Evolutionary conservation across 2,329 filamentous ascomycete species (phyloP), one percentile per base, ranked within the genome.

Genomic region (Blumeria graminis): DNA sequence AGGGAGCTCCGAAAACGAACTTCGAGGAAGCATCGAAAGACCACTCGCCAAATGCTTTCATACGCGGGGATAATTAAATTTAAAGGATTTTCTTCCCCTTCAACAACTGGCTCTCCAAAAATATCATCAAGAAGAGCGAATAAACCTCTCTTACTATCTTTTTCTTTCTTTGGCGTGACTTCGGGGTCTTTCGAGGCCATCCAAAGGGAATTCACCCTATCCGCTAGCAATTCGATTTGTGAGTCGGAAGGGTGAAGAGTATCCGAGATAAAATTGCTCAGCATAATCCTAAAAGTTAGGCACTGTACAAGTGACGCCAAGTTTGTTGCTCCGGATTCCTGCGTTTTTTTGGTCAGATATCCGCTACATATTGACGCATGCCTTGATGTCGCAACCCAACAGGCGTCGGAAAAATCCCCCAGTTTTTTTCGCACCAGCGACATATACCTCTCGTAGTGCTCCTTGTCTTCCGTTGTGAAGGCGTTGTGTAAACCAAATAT

Each of bases 401-500:
- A 51, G 6, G 6, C 7, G 32, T 1, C 35, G 28, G 34, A 56
- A 16, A 32, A 14, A 13, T 0, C 22, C 33, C 57, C 55, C 57
- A 11, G 55, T 39, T 1, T 51, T 4, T 6, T 58, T 39, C 9
- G 14, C 28, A 43, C 48, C 56, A 8, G 50, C 18, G 11, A 57
- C 54, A 57, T 33, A 46, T 57, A 58, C 11, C 22, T 10, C 51
- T 45, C 22, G 41, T 60, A 52, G 14, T 51, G 43, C 1, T 13
- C 8, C 10, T 14, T 9, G 34, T 58, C 28, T 3, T 36, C 55
- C 3, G 61, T 61, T 3, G 60, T 62, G 32, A 62, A 61, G 1
- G 60, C 57, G 38, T 62, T 61, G 1, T 58, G 41, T 8, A 61
- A 61, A 1, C 58, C 56, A 33, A 62, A 62, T 3, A 51, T 56